phyloP scores from a whole-genome alignment of 2,329 filamentous ascomycete genomes.

The Penicillium hordei region DNA sequence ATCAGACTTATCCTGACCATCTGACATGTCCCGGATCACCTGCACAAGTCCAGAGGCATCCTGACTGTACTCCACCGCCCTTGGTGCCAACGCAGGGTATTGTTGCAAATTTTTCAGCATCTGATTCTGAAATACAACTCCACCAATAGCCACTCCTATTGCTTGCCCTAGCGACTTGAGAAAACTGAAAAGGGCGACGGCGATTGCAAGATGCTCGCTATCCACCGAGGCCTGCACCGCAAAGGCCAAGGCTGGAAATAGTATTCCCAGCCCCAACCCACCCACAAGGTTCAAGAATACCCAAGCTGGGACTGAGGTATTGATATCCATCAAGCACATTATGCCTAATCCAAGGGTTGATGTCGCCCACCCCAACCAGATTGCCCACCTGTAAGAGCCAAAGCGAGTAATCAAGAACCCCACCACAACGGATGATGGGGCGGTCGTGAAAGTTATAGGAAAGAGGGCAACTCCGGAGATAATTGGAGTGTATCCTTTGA shows the following conservation, averaged over 20 bases:
- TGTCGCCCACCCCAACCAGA: slow-evolving; percentile 62
- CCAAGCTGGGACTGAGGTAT: slow-evolving; percentile 55
- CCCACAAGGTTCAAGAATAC: slow-evolving; percentile 57
- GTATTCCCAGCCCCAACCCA: background rate
- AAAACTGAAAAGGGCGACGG: background rate
- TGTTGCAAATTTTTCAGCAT: slow-evolving; percentile 53
- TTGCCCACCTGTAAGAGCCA: slow-evolving; percentile 59
- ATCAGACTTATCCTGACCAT: slow-evolving; percentile 35
- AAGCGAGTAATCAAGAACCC: slow-evolving; percentile 50
- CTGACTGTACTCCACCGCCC: slow-evolving; percentile 50
- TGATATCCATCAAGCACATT: slow-evolving; percentile 19
- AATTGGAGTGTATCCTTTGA: slow-evolving; percentile 55
- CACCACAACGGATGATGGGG: slow-evolving; percentile 57
- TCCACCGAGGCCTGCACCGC: background rate
- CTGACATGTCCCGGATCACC: slow-evolving; percentile 55
- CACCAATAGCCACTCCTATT: background rate
- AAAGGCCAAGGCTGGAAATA: background rate
- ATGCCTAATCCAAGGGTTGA: slow-evolving; percentile 59
- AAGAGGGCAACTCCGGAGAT: slow-evolving; percentile 57
- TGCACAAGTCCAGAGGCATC: slow-evolving; percentile 59
- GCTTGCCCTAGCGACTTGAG: background rate
- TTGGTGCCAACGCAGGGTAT: slow-evolving; percentile 47
- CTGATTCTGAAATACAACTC: background rate
- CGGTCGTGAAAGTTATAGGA: slow-evolving; percentile 61
- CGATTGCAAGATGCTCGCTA: background rate